Percentiles rank a stretch among this genome's conserved stretches.
Evolutionary conservation across 2,329 filamentous ascomycete genomes (phyloP).

Genomic region (Talaromyces atroroseus): DNA sequence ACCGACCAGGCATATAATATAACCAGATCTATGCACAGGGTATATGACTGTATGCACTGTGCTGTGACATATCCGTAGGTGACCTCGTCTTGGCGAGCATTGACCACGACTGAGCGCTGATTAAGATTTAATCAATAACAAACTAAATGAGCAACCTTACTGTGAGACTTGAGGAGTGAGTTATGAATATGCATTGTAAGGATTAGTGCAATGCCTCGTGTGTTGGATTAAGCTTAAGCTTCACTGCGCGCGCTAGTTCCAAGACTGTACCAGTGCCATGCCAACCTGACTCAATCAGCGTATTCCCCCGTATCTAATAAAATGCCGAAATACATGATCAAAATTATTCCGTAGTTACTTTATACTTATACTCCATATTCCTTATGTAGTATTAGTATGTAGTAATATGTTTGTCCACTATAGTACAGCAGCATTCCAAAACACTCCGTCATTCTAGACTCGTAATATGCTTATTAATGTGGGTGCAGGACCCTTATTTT

Average conservation of each 20-base stretch:
- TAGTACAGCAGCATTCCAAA: neutral
- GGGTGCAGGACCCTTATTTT: neutral
- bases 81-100: conserved; percentile 2
- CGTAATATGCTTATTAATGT: neutral
- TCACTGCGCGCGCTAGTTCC: conserved; percentile 28
- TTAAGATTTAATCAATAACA: neutral
- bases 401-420: neutral
- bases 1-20: neutral
- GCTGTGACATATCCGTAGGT: neutral
- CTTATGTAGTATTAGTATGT: neutral
- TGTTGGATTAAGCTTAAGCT: conserved; percentile 44
- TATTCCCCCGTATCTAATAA: no score
- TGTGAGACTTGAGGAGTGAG: neutral
- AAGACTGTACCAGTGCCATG: conserved; percentile 14
- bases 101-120: conserved; percentile 2
- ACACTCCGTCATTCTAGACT: neutral
- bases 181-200: neutral
- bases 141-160: no score
- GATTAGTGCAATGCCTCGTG: conserved; percentile 29
- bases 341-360: no score
- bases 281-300: no score
- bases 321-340: no score
- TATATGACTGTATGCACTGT: neutral
- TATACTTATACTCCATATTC: neutral
- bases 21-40: no score